phyloP scores from a whole-genome alignment of 1,139 yeast species.

The Kodamaea anthophila region DNA sequence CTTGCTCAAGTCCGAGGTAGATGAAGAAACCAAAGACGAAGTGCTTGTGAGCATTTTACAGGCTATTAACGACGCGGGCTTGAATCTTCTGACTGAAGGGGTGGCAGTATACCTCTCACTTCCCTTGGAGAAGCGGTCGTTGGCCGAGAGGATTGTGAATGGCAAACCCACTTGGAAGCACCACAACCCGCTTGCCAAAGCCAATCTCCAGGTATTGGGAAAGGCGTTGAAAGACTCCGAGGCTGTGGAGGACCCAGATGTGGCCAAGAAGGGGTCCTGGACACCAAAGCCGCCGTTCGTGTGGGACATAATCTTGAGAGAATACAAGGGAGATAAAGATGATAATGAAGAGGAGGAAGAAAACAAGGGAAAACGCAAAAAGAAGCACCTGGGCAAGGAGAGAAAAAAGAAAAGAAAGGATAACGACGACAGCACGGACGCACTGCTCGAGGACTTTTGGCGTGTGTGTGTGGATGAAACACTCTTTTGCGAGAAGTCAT shows the following conservation, averaged over 20 bases:
- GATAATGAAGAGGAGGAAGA: constrained; percentile 13
- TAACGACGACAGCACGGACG: constrained; percentile 19
- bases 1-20: constrained; percentile 11
- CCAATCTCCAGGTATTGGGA: constrained; percentile 55
- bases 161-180: constrained; percentile 52
- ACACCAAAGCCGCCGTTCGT: constrained; percentile 75
- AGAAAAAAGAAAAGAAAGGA: constrained; percentile 23
- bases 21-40: constrained; percentile 12
- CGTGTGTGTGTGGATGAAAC: constrained; percentile 71
- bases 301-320: constrained; percentile 61
- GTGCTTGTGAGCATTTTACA: constrained; percentile 30
- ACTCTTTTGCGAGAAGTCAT: constrained; percentile 67
- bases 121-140: constrained; percentile 25
- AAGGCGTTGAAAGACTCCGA: constrained; percentile 61
- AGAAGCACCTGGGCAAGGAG: constrained; percentile 20
- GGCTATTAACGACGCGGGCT: constrained; percentile 44
- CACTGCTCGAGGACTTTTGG: constrained; percentile 62
- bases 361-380: constrained; percentile 20
- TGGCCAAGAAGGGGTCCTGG: constrained; percentile 59
- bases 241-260: constrained; percentile 24
- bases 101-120: constrained; percentile 61
- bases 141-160: constrained; percentile 22
- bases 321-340: constrained; percentile 19
- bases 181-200: constrained; percentile 65
- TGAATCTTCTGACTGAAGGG: constrained; percentile 73